Percentiles rank a stretch among this genome's conserved stretches.
These are phyloP conservation scores for Pythium sp. DNA, from an alignment of 352 stramenopile genomes.

Conservation along the genomic window DNA sequence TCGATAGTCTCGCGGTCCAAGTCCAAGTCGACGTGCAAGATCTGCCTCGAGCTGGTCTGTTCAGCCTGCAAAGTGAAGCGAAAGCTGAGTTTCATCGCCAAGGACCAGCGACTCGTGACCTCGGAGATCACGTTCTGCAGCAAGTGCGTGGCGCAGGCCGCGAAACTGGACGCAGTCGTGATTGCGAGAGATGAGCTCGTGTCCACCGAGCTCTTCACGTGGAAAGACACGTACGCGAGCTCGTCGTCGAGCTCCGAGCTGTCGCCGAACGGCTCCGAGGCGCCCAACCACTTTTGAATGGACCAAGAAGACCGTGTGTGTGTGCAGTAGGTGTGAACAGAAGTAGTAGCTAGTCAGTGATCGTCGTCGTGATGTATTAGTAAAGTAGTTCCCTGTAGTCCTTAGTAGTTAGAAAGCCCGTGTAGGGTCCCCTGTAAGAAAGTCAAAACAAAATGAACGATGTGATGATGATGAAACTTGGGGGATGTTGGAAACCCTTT, in stretches of 20 bases:
- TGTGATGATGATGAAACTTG: too few relatives aligned
- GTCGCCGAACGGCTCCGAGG: constrained; percentile 9
- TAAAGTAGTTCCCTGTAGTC: too few relatives aligned
- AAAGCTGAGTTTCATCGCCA: constrained; percentile 36
- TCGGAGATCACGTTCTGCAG: constrained; percentile 41
- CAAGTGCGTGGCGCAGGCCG: constrained; percentile 30
- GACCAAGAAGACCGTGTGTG: too few relatives aligned
- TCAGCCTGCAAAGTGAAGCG: constrained; percentile 30
- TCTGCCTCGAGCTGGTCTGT: constrained; percentile 36
- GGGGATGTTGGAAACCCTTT: neutral
- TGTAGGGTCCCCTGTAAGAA: too few relatives aligned
- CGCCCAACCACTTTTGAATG: neutral
- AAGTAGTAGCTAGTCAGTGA: too few relatives aligned
- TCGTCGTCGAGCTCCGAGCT: constrained; percentile 14
- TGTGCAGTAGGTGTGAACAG: neutral
- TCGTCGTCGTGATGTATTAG: too few relatives aligned
- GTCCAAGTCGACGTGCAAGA: constrained; percentile 28
- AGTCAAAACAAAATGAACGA: too few relatives aligned
- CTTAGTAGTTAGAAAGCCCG: too few relatives aligned
- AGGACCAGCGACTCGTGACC: constrained; percentile 31
- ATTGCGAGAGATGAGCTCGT: constrained; percentile 34
- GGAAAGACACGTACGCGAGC: constrained; percentile 10
- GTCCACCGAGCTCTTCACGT: constrained; percentile 17
- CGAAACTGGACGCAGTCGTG: constrained; percentile 26
- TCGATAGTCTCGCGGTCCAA: constrained; percentile 18